Percentiles rank a stretch among this genome's conserved stretches.
These are phyloP conservation scores for Fusarium sp. DNA, from an alignment of 2,329 filamentous ascomycete genomes.

Conservation along the genomic window DNA sequence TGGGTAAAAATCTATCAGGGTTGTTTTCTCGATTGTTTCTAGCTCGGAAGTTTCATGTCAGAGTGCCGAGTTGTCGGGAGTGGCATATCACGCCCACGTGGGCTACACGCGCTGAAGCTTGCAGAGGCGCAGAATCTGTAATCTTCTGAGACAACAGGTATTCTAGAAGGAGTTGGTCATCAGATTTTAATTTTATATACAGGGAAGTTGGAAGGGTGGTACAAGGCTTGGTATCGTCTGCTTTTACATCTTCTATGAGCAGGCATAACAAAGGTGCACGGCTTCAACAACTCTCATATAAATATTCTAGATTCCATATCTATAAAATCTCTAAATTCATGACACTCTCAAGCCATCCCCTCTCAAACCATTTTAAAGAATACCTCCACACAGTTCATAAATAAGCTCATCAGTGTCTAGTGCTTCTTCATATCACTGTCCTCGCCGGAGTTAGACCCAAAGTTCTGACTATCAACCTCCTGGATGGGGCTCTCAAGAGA, in stretches of 20 bases:
- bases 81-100: background rate
- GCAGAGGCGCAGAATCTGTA: background rate
- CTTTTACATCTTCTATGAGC: background rate
- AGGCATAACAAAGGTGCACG: background rate
- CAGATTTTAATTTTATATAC: fast-evolving
- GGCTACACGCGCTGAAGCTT: too few species aligned
- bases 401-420: background rate
- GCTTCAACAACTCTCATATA: background rate
- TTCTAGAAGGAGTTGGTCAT: background rate
- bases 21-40: background rate
- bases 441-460: conserved; percentile 33
- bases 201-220: too few species aligned
- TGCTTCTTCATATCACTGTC: conserved; percentile 31
- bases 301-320: background rate
- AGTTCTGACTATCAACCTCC: conserved; percentile 19
- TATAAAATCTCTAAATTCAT: background rate
- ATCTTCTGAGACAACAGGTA: background rate
- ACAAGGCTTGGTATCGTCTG: fast-evolving
- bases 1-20: background rate
- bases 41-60: conserved; percentile 4
- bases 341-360: fast-evolving
- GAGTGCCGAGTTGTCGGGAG: background rate
- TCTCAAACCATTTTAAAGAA: background rate
- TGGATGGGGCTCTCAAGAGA: conserved; percentile 7
- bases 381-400: background rate